Evolutionary conservation across 495 filamentous ascomycete species (phyloP), one percentile per base, ranked within the genome.

Genomic region (Astrothelium macrocarpum): DNA sequence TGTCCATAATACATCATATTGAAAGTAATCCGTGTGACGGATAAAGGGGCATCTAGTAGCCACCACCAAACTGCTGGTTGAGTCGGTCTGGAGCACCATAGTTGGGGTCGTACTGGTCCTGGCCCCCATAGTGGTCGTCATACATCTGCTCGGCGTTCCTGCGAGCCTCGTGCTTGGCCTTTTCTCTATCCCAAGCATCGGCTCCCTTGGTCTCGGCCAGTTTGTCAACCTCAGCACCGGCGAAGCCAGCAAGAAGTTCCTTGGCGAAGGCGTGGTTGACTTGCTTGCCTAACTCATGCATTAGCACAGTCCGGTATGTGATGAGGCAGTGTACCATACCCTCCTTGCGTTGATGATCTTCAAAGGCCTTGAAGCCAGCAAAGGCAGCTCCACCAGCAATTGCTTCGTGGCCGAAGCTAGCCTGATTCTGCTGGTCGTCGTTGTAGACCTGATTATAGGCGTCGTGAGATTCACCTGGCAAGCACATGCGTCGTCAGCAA

Each of bases 131-230:
- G 68, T 87, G 81, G 42, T 79, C 59, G 53, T 83, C 76, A 62
- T 77, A 76, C 72, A 77, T 65, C 34, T 63, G 63, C 75, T 87
- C 75, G 39, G 82, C 83, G 68, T 86, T 84, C 78, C 82, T 66
- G 76, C 84, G 81, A 59, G 88, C 88, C 62, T 88, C 80, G 62
- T 81, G 78, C 70, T 86, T 85, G 60, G 87, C 85, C 70, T 79
- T 75, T 78, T 89, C 80, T 53, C 78, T 77, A 76, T 93, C 88
- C 63, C 84, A 72, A 69, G 77, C 81, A 73, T 90, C 85, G 65
- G 87, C 78, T 31, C 88, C 88, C 81, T 89, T 90, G 71, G 84
- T 89, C 82, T 92, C 87, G 71, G 82, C 79, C 34, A 92, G 79
- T 77, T 86, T 90, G 79, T 95, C 90, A 64, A 90, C 80, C 75